Conservation (phyloP, 2,329 filamentous ascomycete species). For the Clonostachys rosea region DNA sequence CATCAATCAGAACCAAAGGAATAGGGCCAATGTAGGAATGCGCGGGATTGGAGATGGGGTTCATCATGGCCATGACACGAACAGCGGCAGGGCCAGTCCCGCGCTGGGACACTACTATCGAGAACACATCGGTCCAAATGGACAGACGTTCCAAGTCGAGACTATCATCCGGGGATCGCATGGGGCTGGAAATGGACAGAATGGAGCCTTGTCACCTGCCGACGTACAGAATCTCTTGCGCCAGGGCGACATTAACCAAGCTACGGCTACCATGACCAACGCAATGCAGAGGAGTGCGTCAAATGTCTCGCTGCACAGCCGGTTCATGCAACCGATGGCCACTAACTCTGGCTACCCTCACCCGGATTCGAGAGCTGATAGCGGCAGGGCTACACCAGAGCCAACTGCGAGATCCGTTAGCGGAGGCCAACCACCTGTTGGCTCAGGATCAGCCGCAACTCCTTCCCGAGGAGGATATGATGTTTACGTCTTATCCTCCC, state of each 20-base stretch:
- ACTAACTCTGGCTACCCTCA: constrained; percentile 31
- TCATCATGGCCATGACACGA: not conserved
- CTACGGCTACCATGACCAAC: constrained; percentile 32
- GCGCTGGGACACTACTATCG: constrained; percentile 22
- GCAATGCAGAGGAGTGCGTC: constrained; percentile 45
- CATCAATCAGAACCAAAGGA: constrained; percentile 36
- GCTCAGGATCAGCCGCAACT: too few relatives aligned
- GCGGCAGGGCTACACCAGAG: constrained; percentile 44
- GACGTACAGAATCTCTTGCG: constrained; percentile 43
- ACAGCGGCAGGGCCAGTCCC: constrained; percentile 19
- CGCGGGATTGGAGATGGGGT: constrained; percentile 30
- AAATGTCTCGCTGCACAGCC: constrained; percentile 33
- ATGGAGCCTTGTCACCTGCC: constrained; percentile 22
- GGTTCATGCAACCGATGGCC: constrained; percentile 28
- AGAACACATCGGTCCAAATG: constrained; percentile 23
- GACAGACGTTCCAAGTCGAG: constrained; percentile 26
- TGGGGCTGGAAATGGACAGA: not conserved
- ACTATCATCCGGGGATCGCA: constrained; percentile 16
- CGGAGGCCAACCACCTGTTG: constrained; percentile 13
- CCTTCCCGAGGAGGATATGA: constrained; percentile 29
- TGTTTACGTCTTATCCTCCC: constrained; percentile 58
- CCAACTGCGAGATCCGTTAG: constrained; percentile 22
- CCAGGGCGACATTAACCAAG: constrained; percentile 37
- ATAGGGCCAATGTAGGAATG: constrained; percentile 30
- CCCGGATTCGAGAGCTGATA: constrained; percentile 30